phyloP scores from a whole-genome alignment of 2,329 filamentous ascomycete genomes.

The Colletotrichum orbiculare region DNA sequence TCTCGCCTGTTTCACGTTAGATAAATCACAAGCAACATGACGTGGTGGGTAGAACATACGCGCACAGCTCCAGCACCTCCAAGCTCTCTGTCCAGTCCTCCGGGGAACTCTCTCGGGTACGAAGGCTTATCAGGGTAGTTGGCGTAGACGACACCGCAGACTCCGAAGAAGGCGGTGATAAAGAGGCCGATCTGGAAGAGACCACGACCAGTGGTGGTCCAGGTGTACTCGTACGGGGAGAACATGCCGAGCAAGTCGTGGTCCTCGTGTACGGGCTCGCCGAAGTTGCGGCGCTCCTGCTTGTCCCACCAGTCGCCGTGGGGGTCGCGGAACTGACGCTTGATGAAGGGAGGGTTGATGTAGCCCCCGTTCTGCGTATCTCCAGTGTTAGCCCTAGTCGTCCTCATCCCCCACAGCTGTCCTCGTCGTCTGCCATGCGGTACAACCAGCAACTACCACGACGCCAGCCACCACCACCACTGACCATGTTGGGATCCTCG shows the following conservation, averaged over 20 bases:
- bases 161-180: slow-evolving; percentile 68
- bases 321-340: slow-evolving; percentile 93
- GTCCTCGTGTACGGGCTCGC: slow-evolving; percentile 96
- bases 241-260: slow-evolving; percentile 93
- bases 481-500: slow-evolving; percentile 75
- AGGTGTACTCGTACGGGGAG: slow-evolving; percentile 88
- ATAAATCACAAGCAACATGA: not conserved
- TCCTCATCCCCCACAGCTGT: not conserved
- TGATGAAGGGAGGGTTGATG: slow-evolving; percentile 81
- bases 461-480: slow-evolving; percentile 42
- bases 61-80: slow-evolving; percentile 75
- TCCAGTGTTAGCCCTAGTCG: slow-evolving; percentile 38
- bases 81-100: slow-evolving; percentile 78
- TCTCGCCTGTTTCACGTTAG: slow-evolving; percentile 57
- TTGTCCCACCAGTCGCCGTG: slow-evolving; percentile 97
- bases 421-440: not conserved
- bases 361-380: slow-evolving; percentile 82
- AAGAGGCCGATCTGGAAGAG: slow-evolving; percentile 76
- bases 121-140: slow-evolving; percentile 79
- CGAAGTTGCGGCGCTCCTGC: slow-evolving; percentile 96
- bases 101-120: slow-evolving; percentile 77
- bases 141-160: slow-evolving; percentile 75
- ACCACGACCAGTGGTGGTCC: slow-evolving; percentile 77
- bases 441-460: not conserved
- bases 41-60: slow-evolving; percentile 61